phyloP scores from a whole-genome alignment of 495 filamentous ascomycete species.

The Xeromyces bisporus region DNA sequence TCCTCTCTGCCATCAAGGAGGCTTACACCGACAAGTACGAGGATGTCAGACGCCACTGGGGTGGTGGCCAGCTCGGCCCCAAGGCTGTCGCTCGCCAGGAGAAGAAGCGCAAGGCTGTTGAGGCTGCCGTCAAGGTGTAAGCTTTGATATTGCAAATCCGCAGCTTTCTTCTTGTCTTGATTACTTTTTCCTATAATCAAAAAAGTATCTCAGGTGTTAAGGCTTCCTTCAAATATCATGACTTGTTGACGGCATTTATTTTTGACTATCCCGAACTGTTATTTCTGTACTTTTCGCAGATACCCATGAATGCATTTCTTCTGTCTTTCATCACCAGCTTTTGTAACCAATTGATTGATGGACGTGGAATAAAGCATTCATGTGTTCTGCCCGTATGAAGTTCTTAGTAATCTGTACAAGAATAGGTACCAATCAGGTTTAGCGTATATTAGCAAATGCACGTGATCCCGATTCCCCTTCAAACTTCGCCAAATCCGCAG shows the following conservation, averaged over 20 bases:
- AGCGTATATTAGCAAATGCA: slow-evolving; percentile 1
- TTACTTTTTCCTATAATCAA: slow-evolving; percentile 1
- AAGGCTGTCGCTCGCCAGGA: slow-evolving; percentile 86
- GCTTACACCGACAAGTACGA: slow-evolving; percentile 94
- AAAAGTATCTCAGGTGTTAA: too few species aligned
- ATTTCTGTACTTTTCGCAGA: slow-evolving; percentile 29
- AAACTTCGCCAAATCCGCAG: too few species aligned
- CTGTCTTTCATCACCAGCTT: too few species aligned
- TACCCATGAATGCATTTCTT: slow-evolving; percentile 36
- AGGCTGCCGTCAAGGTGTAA: slow-evolving; percentile 92
- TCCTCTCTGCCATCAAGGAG: slow-evolving; percentile 92
- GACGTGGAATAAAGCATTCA: slow-evolving; percentile 15
- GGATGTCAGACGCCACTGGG: slow-evolving; percentile 86
- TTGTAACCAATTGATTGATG: too few species aligned
- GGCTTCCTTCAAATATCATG: slow-evolving; percentile 2
- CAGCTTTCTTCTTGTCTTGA: not conserved
- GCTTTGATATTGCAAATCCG: too few species aligned
- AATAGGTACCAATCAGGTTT: not conserved
- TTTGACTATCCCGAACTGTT: slow-evolving; percentile 8
- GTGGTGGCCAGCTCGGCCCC: slow-evolving; percentile 98
- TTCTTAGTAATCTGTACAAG: not conserved
- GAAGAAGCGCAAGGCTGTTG: slow-evolving; percentile 93
- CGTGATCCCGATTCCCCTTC: too few species aligned
- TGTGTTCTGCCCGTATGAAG: slow-evolving; percentile 4
- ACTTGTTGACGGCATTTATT: slow-evolving; percentile 10